Conservation (phyloP, 2,329 filamentous ascomycete species). For the Aureobasidium leucospermi region DNA sequence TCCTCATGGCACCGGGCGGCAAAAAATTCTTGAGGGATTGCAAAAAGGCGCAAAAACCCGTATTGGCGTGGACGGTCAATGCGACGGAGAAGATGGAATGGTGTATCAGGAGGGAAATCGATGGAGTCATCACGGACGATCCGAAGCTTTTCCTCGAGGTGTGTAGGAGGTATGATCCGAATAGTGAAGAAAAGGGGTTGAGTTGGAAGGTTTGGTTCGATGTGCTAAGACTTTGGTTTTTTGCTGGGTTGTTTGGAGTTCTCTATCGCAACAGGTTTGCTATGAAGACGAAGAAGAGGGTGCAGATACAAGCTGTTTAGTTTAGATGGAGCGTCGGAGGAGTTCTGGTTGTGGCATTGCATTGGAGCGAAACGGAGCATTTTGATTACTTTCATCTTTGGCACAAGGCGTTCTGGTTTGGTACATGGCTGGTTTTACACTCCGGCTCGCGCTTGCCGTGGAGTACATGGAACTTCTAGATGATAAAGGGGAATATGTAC, state of each 20-base stretch:
- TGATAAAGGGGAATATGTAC: too few relatives aligned
- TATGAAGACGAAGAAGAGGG: conserved; percentile 2
- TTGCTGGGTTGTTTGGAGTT: conserved; percentile 13
- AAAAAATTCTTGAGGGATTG: conserved; percentile 50
- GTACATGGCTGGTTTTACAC: too few relatives aligned
- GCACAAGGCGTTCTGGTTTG: too few relatives aligned
- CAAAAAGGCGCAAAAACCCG: conserved; percentile 43
- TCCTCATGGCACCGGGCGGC: conserved; percentile 63
- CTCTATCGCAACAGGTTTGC: conserved; percentile 14
- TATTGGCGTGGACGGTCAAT: conserved; percentile 87
- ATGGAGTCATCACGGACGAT: conserved; percentile 83
- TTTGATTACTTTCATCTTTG: too few relatives aligned
- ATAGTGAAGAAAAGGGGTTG: conserved; percentile 25
- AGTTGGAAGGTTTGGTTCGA: conserved; percentile 18
- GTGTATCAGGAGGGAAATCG: conserved; percentile 58
- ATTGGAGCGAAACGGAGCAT: too few relatives aligned
- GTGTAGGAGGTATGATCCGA: conserved; percentile 39
- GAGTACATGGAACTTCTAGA: too few relatives aligned
- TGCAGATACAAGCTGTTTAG: conserved; percentile 7
- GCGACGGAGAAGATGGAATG: conserved; percentile 71
- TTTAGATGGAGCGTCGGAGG: not conserved
- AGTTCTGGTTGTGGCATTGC: not conserved
- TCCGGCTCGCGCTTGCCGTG: too few relatives aligned
- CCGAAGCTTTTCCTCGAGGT: conserved; percentile 61
- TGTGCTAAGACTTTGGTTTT: conserved; percentile 15